phyloP scores from a whole-genome alignment of 768 basidiomycete genomes.

The Amanita muscaria region DNA sequence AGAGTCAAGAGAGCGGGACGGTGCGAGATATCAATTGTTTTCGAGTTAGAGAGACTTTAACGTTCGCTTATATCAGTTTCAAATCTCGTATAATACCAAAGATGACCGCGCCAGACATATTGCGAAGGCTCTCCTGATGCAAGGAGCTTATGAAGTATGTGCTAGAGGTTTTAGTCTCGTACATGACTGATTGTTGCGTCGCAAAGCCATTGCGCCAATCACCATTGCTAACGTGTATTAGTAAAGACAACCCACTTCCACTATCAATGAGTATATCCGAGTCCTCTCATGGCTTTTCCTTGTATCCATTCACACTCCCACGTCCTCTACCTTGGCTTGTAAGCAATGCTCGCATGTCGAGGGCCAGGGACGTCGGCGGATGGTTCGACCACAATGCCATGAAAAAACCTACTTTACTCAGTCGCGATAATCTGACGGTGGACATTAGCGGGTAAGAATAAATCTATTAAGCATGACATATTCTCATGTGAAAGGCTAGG shows the following conservation, averaged over 20 bases:
- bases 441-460: conserved; percentile 2
- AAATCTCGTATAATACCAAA: conserved; percentile 39
- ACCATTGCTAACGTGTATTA: not conserved
- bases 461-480: not conserved
- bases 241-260: not conserved
- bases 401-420: not conserved
- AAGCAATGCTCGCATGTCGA: conserved; percentile 37
- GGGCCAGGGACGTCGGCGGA: conserved; percentile 54
- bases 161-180: not conserved
- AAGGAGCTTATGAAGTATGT: conserved; percentile 45
- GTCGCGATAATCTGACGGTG: not conserved
- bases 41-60: not conserved
- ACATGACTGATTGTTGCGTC: too few species aligned
- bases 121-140: conserved; percentile 46
- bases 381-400: conserved; percentile 33
- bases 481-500: not conserved
- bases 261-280: conserved; percentile 2
- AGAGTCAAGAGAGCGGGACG: conserved; percentile 27
- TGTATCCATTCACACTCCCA: conserved; percentile 57
- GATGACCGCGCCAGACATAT: conserved; percentile 27
- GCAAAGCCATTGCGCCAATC: conserved; percentile 10
- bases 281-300: conserved; percentile 40
- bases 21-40: not conserved
- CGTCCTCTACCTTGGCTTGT: conserved; percentile 41
- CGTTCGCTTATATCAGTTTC: conserved; percentile 31